Evolutionary conservation across 2,329 filamentous ascomycete species (phyloP), one percentile per base, ranked within the genome.

Genomic region (Epichloe sylvatica): DNA sequence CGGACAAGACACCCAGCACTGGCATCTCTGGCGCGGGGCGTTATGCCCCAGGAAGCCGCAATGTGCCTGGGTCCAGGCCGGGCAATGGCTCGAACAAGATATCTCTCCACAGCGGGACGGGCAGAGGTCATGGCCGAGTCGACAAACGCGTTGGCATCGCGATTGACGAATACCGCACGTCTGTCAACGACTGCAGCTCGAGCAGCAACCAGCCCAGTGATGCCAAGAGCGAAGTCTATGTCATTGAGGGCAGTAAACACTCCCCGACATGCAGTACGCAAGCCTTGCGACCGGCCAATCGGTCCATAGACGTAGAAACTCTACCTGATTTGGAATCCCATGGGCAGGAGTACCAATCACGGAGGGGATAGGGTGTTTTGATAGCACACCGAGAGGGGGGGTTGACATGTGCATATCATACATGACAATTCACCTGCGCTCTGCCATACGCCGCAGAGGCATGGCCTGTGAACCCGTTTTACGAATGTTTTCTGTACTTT

Each of bases 61-160:
- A 57, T 33, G 41, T 39, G 9, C 42, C 39, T 15, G 36, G 51
- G 34, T 52, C 51, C 11, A 65, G 64, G 59, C 63, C 63, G 2
- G 64, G 57, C 1, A 65, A 59, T 34, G 68, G 64, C 0, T 63
- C 62, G 4, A 59, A 62, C 25, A 68, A 71, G 30, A 55, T 70
- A 11, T 66, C 65, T 3, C 56, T 71, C 6, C 58, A 63, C 21
- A 54, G 55, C 9, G 53, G 66, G 36, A 9, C 44, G 15, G 17
- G 21, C 36, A 34, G 33, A 15, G 40, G 19, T 9, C 45, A 45
- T n/a, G 38, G 30, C 7, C 42, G n/a, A 2, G 12, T 23, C 37
- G 36, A 52, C 34, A 37, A 53, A 45, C 41, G 53, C 15, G 45
- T 54, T 8, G 45, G 54, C 39, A 51, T 56, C n/a, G 53, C 55